Percentiles rank a stretch among this genome's conserved stretches.
phyloP scores from a whole-genome alignment of 352 stramenopile genomes.

The Aphanomyces cochlioides region DNA sequence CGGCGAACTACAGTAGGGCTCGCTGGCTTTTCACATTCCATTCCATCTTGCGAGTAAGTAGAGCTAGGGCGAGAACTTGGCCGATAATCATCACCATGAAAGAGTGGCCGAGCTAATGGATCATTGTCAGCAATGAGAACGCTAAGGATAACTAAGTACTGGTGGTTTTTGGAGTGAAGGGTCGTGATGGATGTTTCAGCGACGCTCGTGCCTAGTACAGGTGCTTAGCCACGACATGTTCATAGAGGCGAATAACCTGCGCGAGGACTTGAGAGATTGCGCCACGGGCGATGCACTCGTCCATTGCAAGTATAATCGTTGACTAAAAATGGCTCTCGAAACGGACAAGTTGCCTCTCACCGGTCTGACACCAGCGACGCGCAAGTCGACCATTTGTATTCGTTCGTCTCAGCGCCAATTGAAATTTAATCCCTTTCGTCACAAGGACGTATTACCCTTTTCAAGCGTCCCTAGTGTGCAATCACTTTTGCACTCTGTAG shows the following conservation, averaged over 20 bases:
- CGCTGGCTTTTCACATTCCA: conserved; percentile 39
- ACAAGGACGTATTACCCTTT: too few species aligned
- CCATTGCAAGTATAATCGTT: conserved; percentile 40
- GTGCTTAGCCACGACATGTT: background rate
- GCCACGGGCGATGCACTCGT: conserved; percentile 65
- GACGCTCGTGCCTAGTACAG: conserved; percentile 54
- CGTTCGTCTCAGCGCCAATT: too few species aligned
- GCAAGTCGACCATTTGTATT: too few species aligned
- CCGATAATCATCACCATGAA: conserved; percentile 75
- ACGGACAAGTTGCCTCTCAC: too few species aligned
- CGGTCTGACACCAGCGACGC: too few species aligned
- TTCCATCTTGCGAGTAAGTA: conserved; percentile 41
- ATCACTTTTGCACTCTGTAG: too few species aligned
- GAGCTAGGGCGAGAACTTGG: conserved; percentile 62
- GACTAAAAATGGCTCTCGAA: background rate
- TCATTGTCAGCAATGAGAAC: background rate
- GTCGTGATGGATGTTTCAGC: conserved; percentile 76
- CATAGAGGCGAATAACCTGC: conserved; percentile 37
- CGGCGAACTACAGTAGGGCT: conserved; percentile 9
- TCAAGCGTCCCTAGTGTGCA: too few species aligned
- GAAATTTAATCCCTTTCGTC: too few species aligned
- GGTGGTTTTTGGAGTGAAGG: conserved; percentile 62
- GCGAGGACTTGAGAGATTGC: conserved; percentile 78
- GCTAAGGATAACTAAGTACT: conserved; percentile 27
- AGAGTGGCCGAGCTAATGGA: conserved; percentile 46